Evolutionary conservation across 139 green algal species (phyloP), one percentile per base, ranked within the genome.

Genomic region (Chlamydomonas incerta): DNA sequence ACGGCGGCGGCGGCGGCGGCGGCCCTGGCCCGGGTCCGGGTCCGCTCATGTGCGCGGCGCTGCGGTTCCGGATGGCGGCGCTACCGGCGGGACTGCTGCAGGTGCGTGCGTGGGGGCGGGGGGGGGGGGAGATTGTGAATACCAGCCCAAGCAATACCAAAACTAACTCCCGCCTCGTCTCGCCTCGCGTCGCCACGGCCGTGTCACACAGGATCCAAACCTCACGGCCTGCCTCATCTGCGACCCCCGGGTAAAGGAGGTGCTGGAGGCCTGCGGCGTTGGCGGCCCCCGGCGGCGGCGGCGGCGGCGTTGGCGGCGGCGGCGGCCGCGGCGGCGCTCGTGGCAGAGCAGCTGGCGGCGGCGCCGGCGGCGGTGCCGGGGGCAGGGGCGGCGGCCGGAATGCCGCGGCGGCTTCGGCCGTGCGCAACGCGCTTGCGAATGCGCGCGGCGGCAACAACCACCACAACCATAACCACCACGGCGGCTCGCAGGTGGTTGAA

Each of bases 151-250:
- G n/a, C n/a, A n/a, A n/a, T n/a, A n/a, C n/a, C n/a, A n/a, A n/a
- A n/a, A n/a, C n/a, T n/a, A n/a, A n/a, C n/a, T n/a, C n/a, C n/a
- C n/a, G n/a, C n/a, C n/a, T n/a, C n/a, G n/a, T n/a, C n/a, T n/a
- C n/a, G n/a, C n/a, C n/a, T 68, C 34, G n/a, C n/a, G 8, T n/a
- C 65, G 8, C n/a, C 13, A 3, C 0, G 14, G 3, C 67, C 67
- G 6, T 47, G 23, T 0, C 1, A 70, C 76, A 70, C 76, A 85
- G 21, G 87, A 91, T 14, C 82, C 88, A 18, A 77, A 83, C 18
- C 70, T 90, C 52, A 84, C 62, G 1, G 81, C 67, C 29, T 95
- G 92, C 52, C 57, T 93, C 34, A 24, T 93, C 3, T 94, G 91
- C 60, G 90, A 94, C 62, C 73, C 76, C 0, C 76, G 50, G 29